Evolutionary conservation across 495 filamentous ascomycete genomes (phyloP), one percentile per base, ranked within the genome.

Genomic region (Neurospora intermedia): DNA sequence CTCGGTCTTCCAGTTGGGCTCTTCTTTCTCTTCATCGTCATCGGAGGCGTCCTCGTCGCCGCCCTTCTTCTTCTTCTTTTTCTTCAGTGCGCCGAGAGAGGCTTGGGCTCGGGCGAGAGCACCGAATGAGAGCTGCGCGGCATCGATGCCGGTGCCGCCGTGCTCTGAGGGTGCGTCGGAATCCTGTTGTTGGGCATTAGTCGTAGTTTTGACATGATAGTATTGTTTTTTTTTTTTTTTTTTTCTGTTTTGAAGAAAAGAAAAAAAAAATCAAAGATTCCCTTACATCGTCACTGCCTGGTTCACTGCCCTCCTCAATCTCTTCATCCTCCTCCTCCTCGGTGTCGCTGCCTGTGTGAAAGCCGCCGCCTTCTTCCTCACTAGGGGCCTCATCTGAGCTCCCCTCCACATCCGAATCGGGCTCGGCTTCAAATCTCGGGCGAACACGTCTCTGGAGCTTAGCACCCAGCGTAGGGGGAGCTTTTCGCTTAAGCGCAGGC

Each of bases 61-160:
- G 5, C 41, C 35, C 8, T 75, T 41, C 73, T 75, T 71, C 66
- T n/a, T 38, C 66, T n/a, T 38, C 20, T 85, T 82, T 76, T 81
- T 75, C 66, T 69, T 72, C 6, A 72, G 45, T 13, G 72, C 46
- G 41, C 77, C 75, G 46, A 97, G 78, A 0, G 90, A 86, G 15
- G 89, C 88, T 83, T 96, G 91, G 3, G 96, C 96, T 86, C 92
- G 91, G 70, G 91, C 92, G 40, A 99, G 85, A 0, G 93, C 91
- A 70, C 94, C 94, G 79, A 99, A 99, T 41, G 94, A 95, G 70
- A 98, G 81, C 43, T 83, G 81, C 0, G 85, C 80, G 81, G 81
- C 82, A 31, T 80, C 82, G 7, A 78, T 72, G 15, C 76, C 73
- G 45, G 84, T 78, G 70, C 84, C 83, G 15, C 83, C 80, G 73